These are phyloP conservation scores for Calamus simplicifolius DNA, from an alignment of 176 grass and related monocot genomes.

Conservation along the genomic window DNA sequence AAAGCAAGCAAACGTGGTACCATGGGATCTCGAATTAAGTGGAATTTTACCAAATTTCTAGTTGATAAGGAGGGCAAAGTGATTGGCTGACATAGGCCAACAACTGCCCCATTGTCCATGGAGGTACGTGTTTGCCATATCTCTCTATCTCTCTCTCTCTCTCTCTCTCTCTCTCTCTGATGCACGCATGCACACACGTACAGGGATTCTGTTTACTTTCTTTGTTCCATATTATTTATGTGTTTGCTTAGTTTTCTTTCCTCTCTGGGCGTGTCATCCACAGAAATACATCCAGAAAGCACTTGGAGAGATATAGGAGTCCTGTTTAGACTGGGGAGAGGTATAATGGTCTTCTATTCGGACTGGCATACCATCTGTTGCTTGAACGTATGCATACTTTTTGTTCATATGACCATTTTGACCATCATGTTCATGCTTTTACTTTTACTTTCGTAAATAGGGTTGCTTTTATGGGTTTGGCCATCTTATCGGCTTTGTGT, in stretches of 20 bases:
- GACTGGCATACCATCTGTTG: too few species aligned
- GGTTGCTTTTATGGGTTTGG: too few species aligned
- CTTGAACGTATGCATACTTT: too few species aligned
- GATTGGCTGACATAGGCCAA: conserved; percentile 46
- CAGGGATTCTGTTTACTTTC: not conserved
- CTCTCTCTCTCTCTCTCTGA: not conserved
- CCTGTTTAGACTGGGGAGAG: too few species aligned
- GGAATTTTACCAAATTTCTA: conserved; percentile 97
- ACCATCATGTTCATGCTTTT: too few species aligned
- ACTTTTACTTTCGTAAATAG: too few species aligned
- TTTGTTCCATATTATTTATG: conserved; percentile 17
- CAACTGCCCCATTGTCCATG: conserved; percentile 50
- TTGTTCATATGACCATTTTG: too few species aligned
- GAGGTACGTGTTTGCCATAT: conserved; percentile 30
- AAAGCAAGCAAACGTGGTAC: conserved; percentile 69
- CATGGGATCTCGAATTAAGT: conserved; percentile 79
- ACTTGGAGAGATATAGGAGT: conserved; percentile 19
- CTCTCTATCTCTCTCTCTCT: not conserved
- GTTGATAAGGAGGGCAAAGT: conserved; percentile 80
- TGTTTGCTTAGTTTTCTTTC: conserved; percentile 14
- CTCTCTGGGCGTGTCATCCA: too few species aligned
- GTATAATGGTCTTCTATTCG: too few species aligned
- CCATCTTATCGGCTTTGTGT: too few species aligned
- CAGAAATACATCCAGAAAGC: conserved; percentile 81
- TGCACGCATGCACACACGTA: not conserved